Conservation (phyloP, 257 asterid species). For the Echites panduratus region DNA sequence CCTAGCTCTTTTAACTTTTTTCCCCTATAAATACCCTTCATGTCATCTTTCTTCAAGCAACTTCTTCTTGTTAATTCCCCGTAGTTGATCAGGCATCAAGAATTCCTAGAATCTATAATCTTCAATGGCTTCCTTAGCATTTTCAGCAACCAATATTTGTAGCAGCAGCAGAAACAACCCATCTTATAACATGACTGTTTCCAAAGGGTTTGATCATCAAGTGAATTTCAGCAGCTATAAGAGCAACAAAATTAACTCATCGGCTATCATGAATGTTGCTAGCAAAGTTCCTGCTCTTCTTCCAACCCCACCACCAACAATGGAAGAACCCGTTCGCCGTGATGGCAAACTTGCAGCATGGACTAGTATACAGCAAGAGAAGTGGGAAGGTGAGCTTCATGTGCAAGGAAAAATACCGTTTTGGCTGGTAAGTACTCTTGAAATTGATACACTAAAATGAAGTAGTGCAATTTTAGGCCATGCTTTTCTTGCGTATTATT, state of each 20-base stretch:
- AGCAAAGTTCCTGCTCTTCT: constrained; percentile 29
- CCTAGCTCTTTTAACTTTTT: no score
- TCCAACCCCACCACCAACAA: constrained; percentile 17
- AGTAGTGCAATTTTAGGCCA: no score
- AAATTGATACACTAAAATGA: neutral
- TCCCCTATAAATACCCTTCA: constrained; percentile 4
- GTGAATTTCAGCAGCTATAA: constrained; percentile 2
- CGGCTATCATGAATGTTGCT: constrained; percentile 36
- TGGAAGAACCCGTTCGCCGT: neutral
- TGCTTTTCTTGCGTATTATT: no score
- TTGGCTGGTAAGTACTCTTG: constrained; percentile 57
- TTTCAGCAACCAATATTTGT: constrained; percentile 31
- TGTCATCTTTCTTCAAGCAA: neutral
- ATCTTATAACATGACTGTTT: constrained; percentile 11
- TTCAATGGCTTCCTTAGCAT: constrained; percentile 49
- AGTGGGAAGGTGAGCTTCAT: constrained; percentile 84
- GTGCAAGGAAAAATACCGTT: constrained; percentile 82
- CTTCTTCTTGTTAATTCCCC: neutral
- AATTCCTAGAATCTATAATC: neutral
- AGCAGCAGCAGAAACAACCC: neutral
- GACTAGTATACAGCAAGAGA: constrained; percentile 73
- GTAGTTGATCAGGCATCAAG: neutral
- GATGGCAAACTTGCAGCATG: constrained; percentile 63
- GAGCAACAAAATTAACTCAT: constrained; percentile 6
- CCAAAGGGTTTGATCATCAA: constrained; percentile 15